phyloP scores from a whole-genome alignment of 2,329 filamentous ascomycete species.

The Verticillium dahliae region DNA sequence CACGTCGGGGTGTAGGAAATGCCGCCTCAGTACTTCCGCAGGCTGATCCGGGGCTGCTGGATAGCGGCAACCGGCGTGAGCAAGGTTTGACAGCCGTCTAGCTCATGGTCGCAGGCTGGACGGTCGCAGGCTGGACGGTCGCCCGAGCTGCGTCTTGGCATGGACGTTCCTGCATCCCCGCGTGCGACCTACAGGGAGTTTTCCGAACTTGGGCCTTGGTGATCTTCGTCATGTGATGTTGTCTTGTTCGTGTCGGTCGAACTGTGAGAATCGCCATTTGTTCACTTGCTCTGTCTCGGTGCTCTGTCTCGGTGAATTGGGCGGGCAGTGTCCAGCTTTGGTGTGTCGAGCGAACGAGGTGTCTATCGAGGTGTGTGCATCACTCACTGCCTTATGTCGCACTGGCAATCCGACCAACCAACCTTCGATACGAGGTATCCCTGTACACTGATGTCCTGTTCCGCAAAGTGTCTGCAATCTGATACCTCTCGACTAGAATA shows the following conservation, averaged over 20 bases:
- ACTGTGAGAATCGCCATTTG: not conserved
- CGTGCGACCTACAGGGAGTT: not conserved
- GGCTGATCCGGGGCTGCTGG: not conserved
- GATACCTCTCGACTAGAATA: no score
- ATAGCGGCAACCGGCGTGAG: not conserved
- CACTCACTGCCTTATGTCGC: not conserved
- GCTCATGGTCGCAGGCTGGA: not conserved
- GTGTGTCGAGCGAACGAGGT: not conserved
- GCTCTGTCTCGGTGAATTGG: not conserved
- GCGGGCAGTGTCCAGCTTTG: not conserved
- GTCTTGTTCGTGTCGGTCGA: not conserved
- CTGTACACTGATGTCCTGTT: not conserved
- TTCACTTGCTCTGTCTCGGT: not conserved
- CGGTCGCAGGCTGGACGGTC: no score
- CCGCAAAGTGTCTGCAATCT: not conserved
- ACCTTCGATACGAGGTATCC: not conserved
- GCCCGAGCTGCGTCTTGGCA: not conserved
- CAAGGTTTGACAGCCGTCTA: not conserved
- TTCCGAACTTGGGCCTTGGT: not conserved
- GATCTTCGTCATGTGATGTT: not conserved
- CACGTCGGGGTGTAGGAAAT: not conserved
- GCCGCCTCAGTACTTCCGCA: not conserved
- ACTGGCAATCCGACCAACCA: not conserved
- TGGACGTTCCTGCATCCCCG: not conserved
- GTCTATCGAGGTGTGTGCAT: not conserved